Evolutionary conservation across 345 rosid species (phyloP).

Genomic region (Pugionium cornutum): DNA sequence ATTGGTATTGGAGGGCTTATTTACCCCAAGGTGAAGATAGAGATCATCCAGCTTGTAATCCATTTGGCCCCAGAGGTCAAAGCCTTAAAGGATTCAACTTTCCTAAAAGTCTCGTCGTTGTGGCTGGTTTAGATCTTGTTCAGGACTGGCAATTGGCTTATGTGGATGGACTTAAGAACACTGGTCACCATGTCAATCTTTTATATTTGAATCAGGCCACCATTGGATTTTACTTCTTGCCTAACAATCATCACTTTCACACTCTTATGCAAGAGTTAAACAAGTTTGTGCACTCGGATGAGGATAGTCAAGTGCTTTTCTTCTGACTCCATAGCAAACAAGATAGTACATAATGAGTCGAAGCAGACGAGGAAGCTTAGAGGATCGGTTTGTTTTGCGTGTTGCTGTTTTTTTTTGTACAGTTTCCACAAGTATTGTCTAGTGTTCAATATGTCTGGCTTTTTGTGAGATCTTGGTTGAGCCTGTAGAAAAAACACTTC

Average conservation of each 20-base stretch:
- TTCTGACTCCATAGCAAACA: slow-evolving; percentile 44
- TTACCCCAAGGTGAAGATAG: slow-evolving; percentile 84
- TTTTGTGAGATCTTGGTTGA: not conserved
- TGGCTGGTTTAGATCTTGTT: slow-evolving; percentile 88
- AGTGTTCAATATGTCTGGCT: slow-evolving; percentile 23
- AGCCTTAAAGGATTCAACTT: slow-evolving; percentile 52
- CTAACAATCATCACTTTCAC: slow-evolving; percentile 73
- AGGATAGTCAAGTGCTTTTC: slow-evolving; percentile 43
- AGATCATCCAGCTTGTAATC: slow-evolving; percentile 92
- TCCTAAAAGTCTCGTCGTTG: slow-evolving; percentile 28
- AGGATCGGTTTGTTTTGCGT: slow-evolving; percentile 39
- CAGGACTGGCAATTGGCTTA: slow-evolving; percentile 94
- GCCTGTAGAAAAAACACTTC: too few species aligned
- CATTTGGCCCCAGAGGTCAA: slow-evolving; percentile 80
- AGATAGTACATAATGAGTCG: not conserved
- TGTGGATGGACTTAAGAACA: slow-evolving; percentile 65
- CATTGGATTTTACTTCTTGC: slow-evolving; percentile 91
- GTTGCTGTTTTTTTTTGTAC: slow-evolving; percentile 14
- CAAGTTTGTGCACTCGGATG: slow-evolving; percentile 60
- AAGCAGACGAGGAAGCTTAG: slow-evolving; percentile 29
- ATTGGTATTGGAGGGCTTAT: slow-evolving; percentile 98
- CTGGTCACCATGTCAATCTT: slow-evolving; percentile 65
- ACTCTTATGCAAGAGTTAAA: slow-evolving; percentile 33
- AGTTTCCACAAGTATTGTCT: slow-evolving; percentile 18
- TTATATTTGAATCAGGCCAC: slow-evolving; percentile 83